Conservation (phyloP, 208 protist species). For the Trichomonas gallinae region DNA sequence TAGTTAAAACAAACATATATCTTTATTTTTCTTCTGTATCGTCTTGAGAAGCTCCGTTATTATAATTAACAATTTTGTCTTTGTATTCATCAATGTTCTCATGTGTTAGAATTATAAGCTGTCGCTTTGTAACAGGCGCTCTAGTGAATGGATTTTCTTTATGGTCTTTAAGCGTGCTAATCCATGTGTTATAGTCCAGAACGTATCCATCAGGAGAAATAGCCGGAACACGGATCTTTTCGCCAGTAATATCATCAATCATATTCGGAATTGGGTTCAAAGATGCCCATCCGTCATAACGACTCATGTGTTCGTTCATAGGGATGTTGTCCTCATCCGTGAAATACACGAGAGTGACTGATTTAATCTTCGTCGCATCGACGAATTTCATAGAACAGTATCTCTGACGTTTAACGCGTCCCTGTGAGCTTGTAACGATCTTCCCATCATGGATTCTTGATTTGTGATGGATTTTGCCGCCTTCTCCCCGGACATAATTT, state of each 20-base stretch:
- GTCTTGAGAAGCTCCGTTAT: background rate
- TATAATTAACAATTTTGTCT: background rate
- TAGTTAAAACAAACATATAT: too few relatives aligned
- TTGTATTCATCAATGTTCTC: background rate
- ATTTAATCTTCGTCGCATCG: background rate
- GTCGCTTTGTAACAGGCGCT: background rate
- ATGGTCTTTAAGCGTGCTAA: background rate
- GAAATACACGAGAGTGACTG: background rate
- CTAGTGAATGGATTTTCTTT: slow-evolving; percentile 1
- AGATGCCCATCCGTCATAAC: background rate
- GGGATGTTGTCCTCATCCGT: background rate
- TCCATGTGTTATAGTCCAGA: slow-evolving; percentile 7
- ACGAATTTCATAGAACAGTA: background rate
- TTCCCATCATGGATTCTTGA: background rate
- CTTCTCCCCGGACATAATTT: background rate
- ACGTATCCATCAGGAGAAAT: slow-evolving; percentile 23
- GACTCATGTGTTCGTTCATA: background rate
- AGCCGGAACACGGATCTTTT: background rate
- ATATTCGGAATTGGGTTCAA: background rate
- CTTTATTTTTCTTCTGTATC: too few relatives aligned
- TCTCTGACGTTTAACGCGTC: background rate
- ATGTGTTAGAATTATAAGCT: background rate
- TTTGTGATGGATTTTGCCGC: background rate
- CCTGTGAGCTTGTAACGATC: background rate
- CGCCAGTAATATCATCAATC: background rate